Conservation (phyloP, 805 yeast species). For the Candida golubevii region DNA sequence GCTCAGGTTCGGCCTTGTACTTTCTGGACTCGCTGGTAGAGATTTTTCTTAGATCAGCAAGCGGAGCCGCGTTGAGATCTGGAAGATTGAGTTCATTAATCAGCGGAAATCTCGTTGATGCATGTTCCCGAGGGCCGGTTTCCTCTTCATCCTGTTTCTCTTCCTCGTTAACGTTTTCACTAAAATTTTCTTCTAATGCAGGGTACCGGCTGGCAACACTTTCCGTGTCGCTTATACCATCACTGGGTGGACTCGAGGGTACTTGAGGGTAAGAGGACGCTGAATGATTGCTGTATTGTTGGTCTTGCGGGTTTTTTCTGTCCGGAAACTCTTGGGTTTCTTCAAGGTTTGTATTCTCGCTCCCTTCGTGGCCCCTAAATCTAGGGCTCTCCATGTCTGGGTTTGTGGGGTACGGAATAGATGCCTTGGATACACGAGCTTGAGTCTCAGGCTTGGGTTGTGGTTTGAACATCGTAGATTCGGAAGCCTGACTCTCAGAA, state of each 20-base stretch:
- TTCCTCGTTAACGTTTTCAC: neutral
- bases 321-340: no score
- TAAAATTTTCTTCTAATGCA: conserved; percentile 7
- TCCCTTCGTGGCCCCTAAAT: neutral
- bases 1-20: conserved; percentile 32
- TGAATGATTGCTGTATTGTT: neutral
- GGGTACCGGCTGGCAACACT: conserved; percentile 20
- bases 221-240: conserved; percentile 14
- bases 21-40: conserved; percentile 9
- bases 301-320: neutral
- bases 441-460: neutral
- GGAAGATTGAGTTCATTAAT: conserved; percentile 15
- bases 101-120: conserved; percentile 15
- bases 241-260: conserved; percentile 16
- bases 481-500: neutral
- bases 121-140: conserved; percentile 9
- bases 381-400: neutral
- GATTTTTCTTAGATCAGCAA: conserved; percentile 3
- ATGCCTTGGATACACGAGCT: neutral
- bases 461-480: neutral
- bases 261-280: conserved; percentile 8
- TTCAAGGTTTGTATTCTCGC: neutral
- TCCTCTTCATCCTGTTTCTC: neutral
- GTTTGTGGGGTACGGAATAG: neutral
- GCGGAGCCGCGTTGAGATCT: conserved; percentile 1